Base-by-base conservation (phyloP, 768 basidiomycete genomes). In the Candolleomyces eurysporus region DNA sequence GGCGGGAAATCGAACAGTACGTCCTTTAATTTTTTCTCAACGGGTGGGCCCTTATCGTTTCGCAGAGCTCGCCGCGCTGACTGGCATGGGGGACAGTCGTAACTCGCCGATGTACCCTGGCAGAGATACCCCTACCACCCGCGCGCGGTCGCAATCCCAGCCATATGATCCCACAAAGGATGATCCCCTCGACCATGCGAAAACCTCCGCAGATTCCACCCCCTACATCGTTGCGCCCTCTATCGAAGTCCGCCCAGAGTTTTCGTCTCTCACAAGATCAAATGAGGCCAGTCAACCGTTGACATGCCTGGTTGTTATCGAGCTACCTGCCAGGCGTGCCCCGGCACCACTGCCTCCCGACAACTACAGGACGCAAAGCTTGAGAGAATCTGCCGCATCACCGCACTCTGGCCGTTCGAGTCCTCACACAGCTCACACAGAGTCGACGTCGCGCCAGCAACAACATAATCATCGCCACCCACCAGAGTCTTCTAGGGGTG, bases 181-280 rank as follows among this genome's bases (percentile, higher is more conserved):
- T 72, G 96, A 98, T 75, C 90, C 92, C 4, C 75, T 92, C 52
- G 91, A 94, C 61, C 78, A 82, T 57, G 69, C 74, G 58, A 83
- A 78, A 66, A 84, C 83, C 21, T 71, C 69, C 26, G 74, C 75
- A 53, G 81, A 83, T 21, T 81, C 86, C 60, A 71, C 82, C 22
- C 80, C 83, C 61, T 93, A 91, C 69, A 85, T 98, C 64, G 90
- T 97, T 69, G 87, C 94, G 0, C 97, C 97, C 7, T 88, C 90
- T 26, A 97, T 99, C 69, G 91, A 93, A 71, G 92, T 98, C 69
- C 87, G 94, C 48, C 88, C 96, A 6, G 97, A 99, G 75, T 96
- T 94, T 71, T 82, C 91, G 0, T 88, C 88, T 19, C 81, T 98
- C 39, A 84, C 90, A 11, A 84, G 94, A 58, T 84, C 85, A 48